Conservation (phyloP, 2,329 filamentous ascomycete genomes). For the Alternaria rosae region DNA sequence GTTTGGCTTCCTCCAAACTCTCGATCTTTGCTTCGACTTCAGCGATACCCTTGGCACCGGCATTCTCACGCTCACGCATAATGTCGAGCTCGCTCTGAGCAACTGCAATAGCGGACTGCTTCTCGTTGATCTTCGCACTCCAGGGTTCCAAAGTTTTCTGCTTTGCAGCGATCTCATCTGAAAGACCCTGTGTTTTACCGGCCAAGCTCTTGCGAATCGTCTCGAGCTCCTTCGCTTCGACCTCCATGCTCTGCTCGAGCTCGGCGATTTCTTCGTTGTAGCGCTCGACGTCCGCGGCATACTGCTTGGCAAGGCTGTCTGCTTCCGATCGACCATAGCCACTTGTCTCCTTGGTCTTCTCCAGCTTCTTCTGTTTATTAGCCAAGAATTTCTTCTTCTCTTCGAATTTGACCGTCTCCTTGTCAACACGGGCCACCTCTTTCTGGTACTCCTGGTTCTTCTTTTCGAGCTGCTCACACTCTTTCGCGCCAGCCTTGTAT, state of each 20-base stretch:
- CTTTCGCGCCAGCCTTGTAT: slow-evolving; percentile 82
- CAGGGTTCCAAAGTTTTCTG: slow-evolving; percentile 96
- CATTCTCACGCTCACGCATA: slow-evolving; percentile 85
- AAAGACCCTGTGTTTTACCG: slow-evolving; percentile 94
- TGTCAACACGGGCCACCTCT: slow-evolving; percentile 91
- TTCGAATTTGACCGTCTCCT: slow-evolving; percentile 95
- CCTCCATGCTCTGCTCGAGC: slow-evolving; percentile 77
- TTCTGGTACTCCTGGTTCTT: slow-evolving; percentile 80
- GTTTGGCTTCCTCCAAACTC: slow-evolving; percentile 73
- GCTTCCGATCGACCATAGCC: slow-evolving; percentile 78
- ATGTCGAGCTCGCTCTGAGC: slow-evolving; percentile 95
- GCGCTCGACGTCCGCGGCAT: slow-evolving; percentile 77
- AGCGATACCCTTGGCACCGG: slow-evolving; percentile 81
- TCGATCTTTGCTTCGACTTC: slow-evolving; percentile 83
- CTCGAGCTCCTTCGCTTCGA: slow-evolving; percentile 82
- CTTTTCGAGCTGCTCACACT: slow-evolving; percentile 84
- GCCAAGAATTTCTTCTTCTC: slow-evolving; percentile 95
- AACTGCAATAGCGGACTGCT: slow-evolving; percentile 91
- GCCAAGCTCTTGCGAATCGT: slow-evolving; percentile 87
- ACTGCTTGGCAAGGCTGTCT: slow-evolving; percentile 78
- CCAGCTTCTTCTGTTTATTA: slow-evolving; percentile 92
- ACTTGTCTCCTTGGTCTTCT: slow-evolving; percentile 82
- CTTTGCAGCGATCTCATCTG: slow-evolving; percentile 88
- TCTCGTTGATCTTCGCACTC: slow-evolving; percentile 96
- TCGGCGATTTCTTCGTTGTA: slow-evolving; percentile 75